These are phyloP conservation scores for Lyophyllum atratum DNA, from an alignment of 768 basidiomycete genomes.

Conservation along the genomic window DNA sequence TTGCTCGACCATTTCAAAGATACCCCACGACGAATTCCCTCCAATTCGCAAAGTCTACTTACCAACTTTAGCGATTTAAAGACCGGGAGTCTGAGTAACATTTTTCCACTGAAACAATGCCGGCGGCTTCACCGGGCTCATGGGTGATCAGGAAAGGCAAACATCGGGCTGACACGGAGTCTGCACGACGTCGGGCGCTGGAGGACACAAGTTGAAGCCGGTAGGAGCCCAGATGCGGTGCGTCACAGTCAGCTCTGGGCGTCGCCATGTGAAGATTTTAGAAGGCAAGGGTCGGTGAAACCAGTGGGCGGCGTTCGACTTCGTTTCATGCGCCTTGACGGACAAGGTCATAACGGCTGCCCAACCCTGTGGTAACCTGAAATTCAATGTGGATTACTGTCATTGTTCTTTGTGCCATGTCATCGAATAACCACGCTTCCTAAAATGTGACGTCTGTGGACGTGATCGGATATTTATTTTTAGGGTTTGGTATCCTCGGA, in stretches of 20 bases:
- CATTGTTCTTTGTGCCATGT: not conserved
- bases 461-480: not conserved
- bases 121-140: no score
- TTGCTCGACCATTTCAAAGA: no score
- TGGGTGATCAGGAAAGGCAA: no score
- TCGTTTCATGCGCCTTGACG: not conserved
- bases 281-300: not conserved
- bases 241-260: not conserved
- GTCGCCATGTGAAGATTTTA: not conserved
- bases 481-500: not conserved
- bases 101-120: no score
- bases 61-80: no score
- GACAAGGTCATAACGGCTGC: not conserved
- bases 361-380: not conserved
- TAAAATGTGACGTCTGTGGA: not conserved
- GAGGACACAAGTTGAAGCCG: no score
- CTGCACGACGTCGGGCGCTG: no score
- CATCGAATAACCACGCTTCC: not conserved
- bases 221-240: no score
- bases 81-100: no score
- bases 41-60: no score
- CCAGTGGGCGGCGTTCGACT: not conserved
- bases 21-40: no score
- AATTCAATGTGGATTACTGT: not conserved
- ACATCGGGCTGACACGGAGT: no score